phyloP scores from a whole-genome alignment of 352 stramenopile species.

The Salisapilia sapeloensis region DNA sequence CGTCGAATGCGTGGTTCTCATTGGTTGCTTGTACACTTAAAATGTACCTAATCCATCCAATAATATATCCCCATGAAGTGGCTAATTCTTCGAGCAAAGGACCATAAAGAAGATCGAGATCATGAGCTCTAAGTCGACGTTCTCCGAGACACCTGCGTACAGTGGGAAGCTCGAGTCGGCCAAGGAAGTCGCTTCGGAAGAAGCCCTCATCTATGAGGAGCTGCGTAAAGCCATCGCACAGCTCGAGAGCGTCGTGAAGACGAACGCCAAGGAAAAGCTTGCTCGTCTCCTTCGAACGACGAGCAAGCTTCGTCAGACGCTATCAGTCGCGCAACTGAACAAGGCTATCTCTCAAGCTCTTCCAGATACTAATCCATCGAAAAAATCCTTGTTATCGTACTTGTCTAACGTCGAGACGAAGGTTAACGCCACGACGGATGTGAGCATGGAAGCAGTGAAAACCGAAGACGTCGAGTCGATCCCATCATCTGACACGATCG shows the following conservation, averaged over 20 bases:
- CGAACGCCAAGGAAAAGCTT: conserved; percentile 76
- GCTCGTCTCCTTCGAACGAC: conserved; percentile 60
- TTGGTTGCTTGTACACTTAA: too few relatives aligned
- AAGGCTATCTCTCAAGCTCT: conserved; percentile 41
- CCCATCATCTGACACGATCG: conserved; percentile 50
- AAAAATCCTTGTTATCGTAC: conserved; percentile 25
- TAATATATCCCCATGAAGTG: background rate
- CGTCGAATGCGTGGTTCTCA: too few relatives aligned
- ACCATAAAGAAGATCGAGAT: conserved; percentile 1
- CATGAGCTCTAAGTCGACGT: conserved; percentile 61
- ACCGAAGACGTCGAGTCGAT: conserved; percentile 33
- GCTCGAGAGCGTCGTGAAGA: conserved; percentile 62
- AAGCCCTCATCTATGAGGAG: conserved; percentile 56
- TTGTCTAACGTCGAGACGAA: conserved; percentile 27
- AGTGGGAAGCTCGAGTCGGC: conserved; percentile 10
- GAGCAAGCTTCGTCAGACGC: conserved; percentile 61
- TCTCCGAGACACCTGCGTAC: conserved; percentile 60
- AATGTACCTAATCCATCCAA: too few relatives aligned
- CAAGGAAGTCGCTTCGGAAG: conserved; percentile 35
- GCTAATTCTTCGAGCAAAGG: background rate
- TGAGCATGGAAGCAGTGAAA: too few relatives aligned
- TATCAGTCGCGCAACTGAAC: conserved; percentile 40
- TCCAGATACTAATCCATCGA: conserved; percentile 42
- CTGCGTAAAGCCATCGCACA: conserved; percentile 55
- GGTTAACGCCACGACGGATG: conserved; percentile 7